Evolutionary conservation across 1,284 basidiomycete species (phyloP).

Genomic region (Apiotrichum brassicae): DNA sequence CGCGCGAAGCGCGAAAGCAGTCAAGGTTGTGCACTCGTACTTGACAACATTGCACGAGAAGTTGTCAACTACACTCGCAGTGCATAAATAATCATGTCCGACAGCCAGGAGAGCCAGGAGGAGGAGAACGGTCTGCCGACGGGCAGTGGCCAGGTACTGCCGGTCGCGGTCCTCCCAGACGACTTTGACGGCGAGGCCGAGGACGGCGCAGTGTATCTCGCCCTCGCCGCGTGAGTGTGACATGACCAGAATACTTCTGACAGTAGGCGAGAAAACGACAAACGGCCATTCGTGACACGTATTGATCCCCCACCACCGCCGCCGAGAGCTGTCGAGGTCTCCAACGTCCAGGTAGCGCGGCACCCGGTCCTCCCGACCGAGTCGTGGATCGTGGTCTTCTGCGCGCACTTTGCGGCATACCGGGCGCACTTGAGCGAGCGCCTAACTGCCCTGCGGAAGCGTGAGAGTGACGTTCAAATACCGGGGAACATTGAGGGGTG

Average conservation of each 20-base stretch:
- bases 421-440: constrained; percentile 5
- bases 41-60: too few species aligned
- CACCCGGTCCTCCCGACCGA: constrained; percentile 28
- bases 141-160: constrained; percentile 23
- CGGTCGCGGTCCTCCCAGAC: constrained; percentile 28
- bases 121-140: constrained; percentile 1
- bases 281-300: constrained; percentile 28
- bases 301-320: constrained; percentile 6
- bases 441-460: neutral
- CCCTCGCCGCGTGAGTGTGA: constrained; percentile 30
- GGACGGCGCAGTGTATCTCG: constrained; percentile 36
- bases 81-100: too few species aligned
- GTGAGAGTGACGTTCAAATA: constrained; percentile 18
- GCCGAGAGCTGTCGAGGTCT: neutral
- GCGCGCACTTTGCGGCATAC: constrained; percentile 27
- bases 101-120: too few species aligned
- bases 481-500: constrained; percentile 8
- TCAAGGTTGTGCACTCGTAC: too few species aligned
- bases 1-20: too few species aligned
- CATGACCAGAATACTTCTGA: neutral
- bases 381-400: constrained; percentile 29
- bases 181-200: constrained; percentile 30
- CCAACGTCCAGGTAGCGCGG: neutral
- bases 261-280: constrained; percentile 15
- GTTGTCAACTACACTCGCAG: too few species aligned